A percentile compares a stretch with the other conserved stretches of the same genome.
Evolutionary conservation across 371 early-diverging fungal species (phyloP).

Genomic region (Lichtheimia ornata): DNA sequence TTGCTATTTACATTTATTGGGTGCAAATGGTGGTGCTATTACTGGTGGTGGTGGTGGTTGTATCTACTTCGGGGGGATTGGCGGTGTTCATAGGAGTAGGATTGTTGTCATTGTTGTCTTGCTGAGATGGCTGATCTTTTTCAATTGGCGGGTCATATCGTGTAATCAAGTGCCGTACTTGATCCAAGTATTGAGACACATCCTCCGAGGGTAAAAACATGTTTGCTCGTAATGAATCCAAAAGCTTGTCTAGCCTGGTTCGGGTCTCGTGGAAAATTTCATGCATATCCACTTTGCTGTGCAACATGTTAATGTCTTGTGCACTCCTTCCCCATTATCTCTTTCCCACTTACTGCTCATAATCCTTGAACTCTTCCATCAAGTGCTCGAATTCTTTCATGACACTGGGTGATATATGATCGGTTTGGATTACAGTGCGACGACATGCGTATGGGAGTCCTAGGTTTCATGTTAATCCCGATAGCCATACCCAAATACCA

Average conservation of each 20-base stretch:
- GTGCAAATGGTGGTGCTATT: too few species aligned
- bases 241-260: slow-evolving; percentile 16
- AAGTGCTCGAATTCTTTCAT: slow-evolving; percentile 16
- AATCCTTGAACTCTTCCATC: slow-evolving; percentile 21
- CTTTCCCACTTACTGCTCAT: slow-evolving; percentile 21
- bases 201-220: slow-evolving; percentile 15
- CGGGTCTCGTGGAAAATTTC: slow-evolving; percentile 6
- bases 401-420: slow-evolving; percentile 15
- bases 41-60: too few species aligned
- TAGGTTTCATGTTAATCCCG: neutral
- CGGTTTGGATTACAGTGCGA: slow-evolving; percentile 11
- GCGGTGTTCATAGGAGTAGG: too few species aligned
- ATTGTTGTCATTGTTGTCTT: too few species aligned
- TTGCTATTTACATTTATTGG: too few species aligned
- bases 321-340: too few species aligned
- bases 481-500: neutral
- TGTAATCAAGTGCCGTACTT: neutral
- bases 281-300: slow-evolving; percentile 22
- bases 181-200: slow-evolving; percentile 6
- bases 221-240: slow-evolving; percentile 20
- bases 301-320: neutral
- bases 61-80: too few species aligned
- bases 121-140: too few species aligned
- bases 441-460: slow-evolving; percentile 25
- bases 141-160: too few species aligned